Evolutionary conservation across 1,284 basidiomycete genomes (phyloP).

Genomic region (Pseudozyma pruni): DNA sequence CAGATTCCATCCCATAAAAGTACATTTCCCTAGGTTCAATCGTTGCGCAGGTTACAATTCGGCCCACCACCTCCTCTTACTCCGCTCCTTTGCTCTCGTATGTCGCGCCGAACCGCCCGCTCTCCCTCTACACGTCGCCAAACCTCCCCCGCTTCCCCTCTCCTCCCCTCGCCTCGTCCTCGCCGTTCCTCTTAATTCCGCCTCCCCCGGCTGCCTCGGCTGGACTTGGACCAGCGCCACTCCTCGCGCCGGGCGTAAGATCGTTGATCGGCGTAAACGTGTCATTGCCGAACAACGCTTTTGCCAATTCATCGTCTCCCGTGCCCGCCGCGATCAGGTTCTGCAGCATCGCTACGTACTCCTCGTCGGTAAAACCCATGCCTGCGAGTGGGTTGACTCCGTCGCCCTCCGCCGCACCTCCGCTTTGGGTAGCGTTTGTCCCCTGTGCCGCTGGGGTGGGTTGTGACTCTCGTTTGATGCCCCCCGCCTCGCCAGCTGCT

Average conservation of each 20-base stretch:
- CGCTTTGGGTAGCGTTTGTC: not conserved
- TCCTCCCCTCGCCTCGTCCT: too few relatives aligned
- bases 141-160: constrained; percentile 1
- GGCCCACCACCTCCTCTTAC: too few relatives aligned
- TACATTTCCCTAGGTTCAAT: too few relatives aligned
- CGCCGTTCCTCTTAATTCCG: not conserved
- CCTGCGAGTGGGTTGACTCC: constrained; percentile 57
- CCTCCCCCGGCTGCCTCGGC: not conserved
- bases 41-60: too few relatives aligned
- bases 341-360: constrained; percentile 64
- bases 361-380: constrained; percentile 63
- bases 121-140: too few relatives aligned
- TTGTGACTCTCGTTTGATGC: not conserved
- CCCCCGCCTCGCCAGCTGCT: constrained; percentile 1
- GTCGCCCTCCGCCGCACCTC: constrained; percentile 15
- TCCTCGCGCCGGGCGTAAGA: not conserved
- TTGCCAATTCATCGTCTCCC: constrained; percentile 38
- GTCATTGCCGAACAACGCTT: constrained; percentile 2
- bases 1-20: too few relatives aligned
- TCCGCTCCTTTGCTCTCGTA: too few relatives aligned
- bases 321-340: constrained; percentile 59
- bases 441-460: not conserved
- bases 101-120: too few relatives aligned
- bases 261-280: not conserved
- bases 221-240: not conserved